Evolutionary conservation across 345 rosid genomes (phyloP).

Genomic region (Trapa incisa): DNA sequence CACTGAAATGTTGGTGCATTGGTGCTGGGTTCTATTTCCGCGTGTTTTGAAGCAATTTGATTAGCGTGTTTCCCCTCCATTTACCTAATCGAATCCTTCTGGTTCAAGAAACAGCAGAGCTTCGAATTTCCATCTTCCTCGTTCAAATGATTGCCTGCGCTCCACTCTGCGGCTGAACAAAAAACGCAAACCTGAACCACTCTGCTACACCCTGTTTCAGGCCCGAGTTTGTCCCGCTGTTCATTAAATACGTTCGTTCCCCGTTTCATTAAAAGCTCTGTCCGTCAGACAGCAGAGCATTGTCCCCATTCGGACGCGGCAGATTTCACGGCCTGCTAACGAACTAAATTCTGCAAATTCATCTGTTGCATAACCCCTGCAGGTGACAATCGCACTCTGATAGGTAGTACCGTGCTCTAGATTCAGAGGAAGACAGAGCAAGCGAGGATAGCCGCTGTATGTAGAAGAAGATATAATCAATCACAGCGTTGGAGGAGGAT

Average conservation of each 20-base stretch:
- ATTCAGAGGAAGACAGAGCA: not conserved
- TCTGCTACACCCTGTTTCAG: too few species aligned
- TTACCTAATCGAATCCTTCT: too few species aligned
- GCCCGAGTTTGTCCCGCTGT: too few species aligned
- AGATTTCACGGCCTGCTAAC: not conserved
- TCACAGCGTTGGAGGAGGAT: not conserved
- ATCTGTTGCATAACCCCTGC: not conserved
- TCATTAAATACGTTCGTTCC: not conserved
- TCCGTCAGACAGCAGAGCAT: not conserved
- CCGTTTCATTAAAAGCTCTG: not conserved
- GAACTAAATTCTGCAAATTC: not conserved
- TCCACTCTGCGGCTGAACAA: not conserved
- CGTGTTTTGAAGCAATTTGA: too few species aligned
- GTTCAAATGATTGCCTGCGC: not conserved
- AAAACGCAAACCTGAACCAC: too few species aligned
- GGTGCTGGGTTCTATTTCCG: too few species aligned
- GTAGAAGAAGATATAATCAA: not conserved
- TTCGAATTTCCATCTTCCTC: not conserved
- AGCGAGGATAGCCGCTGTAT: not conserved
- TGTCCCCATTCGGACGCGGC: not conserved
- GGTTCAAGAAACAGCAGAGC: not conserved
- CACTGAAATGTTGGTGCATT: too few species aligned
- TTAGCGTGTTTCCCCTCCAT: too few species aligned
- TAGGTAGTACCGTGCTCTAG: not conserved
- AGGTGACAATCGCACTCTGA: too few species aligned